Evolutionary conservation across 2,329 filamentous ascomycete genomes (phyloP), one percentile per base, ranked within the genome.

Genomic region (Epichloe gansuensis): DNA sequence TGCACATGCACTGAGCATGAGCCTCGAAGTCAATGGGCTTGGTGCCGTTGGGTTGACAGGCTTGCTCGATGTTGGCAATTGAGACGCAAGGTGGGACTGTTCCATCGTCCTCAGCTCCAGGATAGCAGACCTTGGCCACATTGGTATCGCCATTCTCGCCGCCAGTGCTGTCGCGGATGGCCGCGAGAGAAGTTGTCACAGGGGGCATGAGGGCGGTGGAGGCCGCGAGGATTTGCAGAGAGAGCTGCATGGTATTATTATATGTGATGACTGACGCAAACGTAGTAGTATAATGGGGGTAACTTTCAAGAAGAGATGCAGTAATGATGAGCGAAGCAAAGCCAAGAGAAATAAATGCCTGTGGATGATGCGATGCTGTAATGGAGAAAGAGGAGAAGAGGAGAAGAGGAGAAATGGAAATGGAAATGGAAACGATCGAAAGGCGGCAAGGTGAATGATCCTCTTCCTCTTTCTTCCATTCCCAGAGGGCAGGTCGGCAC

Each of bases 1-100:
- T 60, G 61, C 72, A 75, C 63, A 73, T 70, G 61, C 72, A 72
- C 57, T 64, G 56, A 44, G 63, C 62, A 55, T 69, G 64, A 23
- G 57, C 62, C 43, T 59, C 54, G 50, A 54, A 54, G 53, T 63
- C 52, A 21, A 59, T 50, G 5, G 61, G 38, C 4, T 57, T 48
- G 2, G 60, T 64, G 46, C 63, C 62, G 47, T 65, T 65, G 53
- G 63, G 60, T 35, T 52, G 50, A 57, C 66, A 69, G n/a, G 57
- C 53, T 0, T 54, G 48, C 54, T 66, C 64, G 49, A 68, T 65
- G 51, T 54, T 59, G 49, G 54, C 53, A 49, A 67, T 61, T 39
- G 61, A 57, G 47, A 63, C 52, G 54, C 66, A 68, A 15, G 64
- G 66, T 15, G 63, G 60, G 15, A 59, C 23, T 15, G 25, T 25